Percentiles rank a stretch among this genome's conserved stretches.
phyloP scores from a whole-genome alignment of 1,284 basidiomycete species.

The Microbotryum violaceum region DNA sequence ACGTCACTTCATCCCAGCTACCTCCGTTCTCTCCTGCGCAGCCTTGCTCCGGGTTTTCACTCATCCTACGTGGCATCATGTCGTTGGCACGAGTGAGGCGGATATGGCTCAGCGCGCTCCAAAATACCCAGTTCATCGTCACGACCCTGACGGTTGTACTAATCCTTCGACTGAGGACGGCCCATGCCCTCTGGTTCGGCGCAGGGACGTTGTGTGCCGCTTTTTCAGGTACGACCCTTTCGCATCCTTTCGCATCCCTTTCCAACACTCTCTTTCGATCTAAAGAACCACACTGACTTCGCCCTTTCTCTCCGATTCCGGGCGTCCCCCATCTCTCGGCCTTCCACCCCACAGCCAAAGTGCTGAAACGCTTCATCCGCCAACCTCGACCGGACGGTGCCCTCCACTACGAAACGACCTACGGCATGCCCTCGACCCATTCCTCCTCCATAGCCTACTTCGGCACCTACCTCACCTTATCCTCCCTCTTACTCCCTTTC shows the following conservation, averaged over 20 bases:
- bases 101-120: slow-evolving; percentile 17
- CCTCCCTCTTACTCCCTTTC: slow-evolving; percentile 31
- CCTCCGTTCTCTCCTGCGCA: no score
- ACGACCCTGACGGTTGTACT: slow-evolving; percentile 31
- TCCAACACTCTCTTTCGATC: background rate
- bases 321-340: background rate
- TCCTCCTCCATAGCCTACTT: slow-evolving; percentile 38
- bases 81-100: no score
- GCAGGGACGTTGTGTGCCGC: slow-evolving; percentile 35
- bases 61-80: no score
- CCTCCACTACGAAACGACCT: slow-evolving; percentile 31
- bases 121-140: slow-evolving; percentile 36
- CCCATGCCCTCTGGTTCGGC: slow-evolving; percentile 36
- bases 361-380: slow-evolving; percentile 36
- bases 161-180: slow-evolving; percentile 35
- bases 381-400: slow-evolving; percentile 36
- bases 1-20: background rate
- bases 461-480: slow-evolving; percentile 36
- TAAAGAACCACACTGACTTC: background rate
- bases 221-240: slow-evolving; percentile 27
- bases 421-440: slow-evolving; percentile 41
- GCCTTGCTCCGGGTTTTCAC: no score
- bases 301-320: background rate
- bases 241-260: background rate
- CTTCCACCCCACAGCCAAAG: slow-evolving; percentile 31